phyloP scores from a whole-genome alignment of 2,329 filamentous ascomycete genomes.

The Beauveria asiatica region DNA sequence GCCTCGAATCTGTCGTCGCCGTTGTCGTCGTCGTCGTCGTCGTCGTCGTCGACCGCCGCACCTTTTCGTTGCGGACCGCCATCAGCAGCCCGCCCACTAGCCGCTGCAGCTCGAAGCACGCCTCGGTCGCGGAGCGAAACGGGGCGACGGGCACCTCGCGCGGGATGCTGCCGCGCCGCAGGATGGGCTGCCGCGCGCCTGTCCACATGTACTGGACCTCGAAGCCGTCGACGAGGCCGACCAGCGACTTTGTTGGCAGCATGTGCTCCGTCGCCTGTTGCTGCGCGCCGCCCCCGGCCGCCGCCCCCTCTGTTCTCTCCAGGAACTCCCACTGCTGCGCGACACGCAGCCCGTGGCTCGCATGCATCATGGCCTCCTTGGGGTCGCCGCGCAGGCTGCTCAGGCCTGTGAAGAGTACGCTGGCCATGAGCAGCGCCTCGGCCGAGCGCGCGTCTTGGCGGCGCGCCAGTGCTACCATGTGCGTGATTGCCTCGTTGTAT shows the following conservation, averaged over 20 bases:
- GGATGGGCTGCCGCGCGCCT: neutral
- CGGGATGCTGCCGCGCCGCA: neutral
- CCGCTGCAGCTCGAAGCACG: constrained; percentile 10
- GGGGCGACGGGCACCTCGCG: neutral
- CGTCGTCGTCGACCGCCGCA: constrained; percentile 2
- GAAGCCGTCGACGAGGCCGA: constrained; percentile 7
- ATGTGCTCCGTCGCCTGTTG: neutral
- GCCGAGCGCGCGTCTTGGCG: neutral
- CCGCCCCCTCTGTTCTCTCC: neutral
- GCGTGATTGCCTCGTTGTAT: constrained; percentile 7
- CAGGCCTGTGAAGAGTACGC: constrained; percentile 8
- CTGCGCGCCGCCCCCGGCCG: too few species aligned
- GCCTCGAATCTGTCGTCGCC: neutral
- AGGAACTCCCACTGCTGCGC: constrained; percentile 7
- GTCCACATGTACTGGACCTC: constrained; percentile 11
- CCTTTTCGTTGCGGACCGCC: constrained; percentile 1
- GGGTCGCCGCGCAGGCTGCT: constrained; percentile 10
- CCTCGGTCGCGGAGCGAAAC: constrained; percentile 8
- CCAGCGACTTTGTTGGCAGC: constrained; percentile 5
- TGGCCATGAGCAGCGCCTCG: constrained; percentile 5
- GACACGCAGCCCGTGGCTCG: constrained; percentile 1
- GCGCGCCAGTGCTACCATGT: constrained; percentile 1
- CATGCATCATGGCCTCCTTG: constrained; percentile 8
- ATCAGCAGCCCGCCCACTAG: constrained; percentile 1
- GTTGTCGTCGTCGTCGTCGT: neutral